These are phyloP conservation scores for Globisporangium barbulae DNA, from an alignment of 352 stramenopile genomes.

Conservation along the genomic window DNA sequence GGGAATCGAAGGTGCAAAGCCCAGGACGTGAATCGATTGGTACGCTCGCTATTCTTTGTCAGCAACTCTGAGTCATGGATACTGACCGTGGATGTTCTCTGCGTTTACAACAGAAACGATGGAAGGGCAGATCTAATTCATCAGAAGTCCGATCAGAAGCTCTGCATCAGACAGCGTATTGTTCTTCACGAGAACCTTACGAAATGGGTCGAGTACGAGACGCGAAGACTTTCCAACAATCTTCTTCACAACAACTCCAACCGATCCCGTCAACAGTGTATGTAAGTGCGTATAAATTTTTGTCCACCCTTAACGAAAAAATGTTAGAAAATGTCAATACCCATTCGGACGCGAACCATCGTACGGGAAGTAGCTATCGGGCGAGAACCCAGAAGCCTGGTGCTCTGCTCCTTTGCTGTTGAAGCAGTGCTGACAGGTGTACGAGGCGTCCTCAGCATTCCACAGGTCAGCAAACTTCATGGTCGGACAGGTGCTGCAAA, in stretches of 20 bases:
- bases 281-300: constrained; percentile 7
- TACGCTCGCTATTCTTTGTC: constrained; percentile 13
- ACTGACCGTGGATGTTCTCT: not conserved
- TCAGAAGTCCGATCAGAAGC: not conserved
- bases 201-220: too few species aligned
- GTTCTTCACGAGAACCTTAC: not conserved
- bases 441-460: constrained; percentile 39
- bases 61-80: not conserved
- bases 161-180: not conserved
- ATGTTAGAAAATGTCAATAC: not conserved
- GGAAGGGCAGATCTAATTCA: constrained; percentile 57
- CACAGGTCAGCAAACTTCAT: constrained; percentile 49
- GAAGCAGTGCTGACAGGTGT: constrained; percentile 44
- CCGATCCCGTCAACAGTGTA: not conserved
- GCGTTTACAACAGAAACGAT: constrained; percentile 40
- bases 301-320: not conserved
- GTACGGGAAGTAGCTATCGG: constrained; percentile 35
- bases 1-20: constrained; percentile 26
- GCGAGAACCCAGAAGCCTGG: constrained; percentile 13
- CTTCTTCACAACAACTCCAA: not conserved
- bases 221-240: too few species aligned
- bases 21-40: constrained; percentile 34
- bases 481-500: constrained; percentile 32
- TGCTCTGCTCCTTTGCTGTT: constrained; percentile 24
- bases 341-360: constrained; percentile 46